Evolutionary conservation across 1,139 yeast species (phyloP).

Genomic region (Pichia terricola): DNA sequence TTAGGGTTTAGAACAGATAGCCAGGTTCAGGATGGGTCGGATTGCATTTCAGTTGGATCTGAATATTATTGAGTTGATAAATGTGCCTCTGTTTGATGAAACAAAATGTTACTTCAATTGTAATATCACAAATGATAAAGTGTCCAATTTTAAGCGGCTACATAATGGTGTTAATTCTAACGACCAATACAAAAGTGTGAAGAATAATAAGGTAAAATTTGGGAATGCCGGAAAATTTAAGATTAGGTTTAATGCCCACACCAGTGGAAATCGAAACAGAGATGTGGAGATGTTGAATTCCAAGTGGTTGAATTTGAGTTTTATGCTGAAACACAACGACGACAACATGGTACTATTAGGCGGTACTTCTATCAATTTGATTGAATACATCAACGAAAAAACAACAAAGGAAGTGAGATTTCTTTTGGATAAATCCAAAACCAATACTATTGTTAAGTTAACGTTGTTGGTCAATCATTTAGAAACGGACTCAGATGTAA

Average conservation of each 20-base stretch:
- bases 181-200: conserved; percentile 21
- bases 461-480: conserved; percentile 24
- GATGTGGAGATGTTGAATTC: conserved; percentile 24
- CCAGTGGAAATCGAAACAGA: conserved; percentile 23
- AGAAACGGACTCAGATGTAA: conserved; percentile 4
- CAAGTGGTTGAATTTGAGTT: conserved; percentile 29
- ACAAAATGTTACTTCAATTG: conserved; percentile 45
- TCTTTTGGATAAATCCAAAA: conserved; percentile 65
- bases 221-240: conserved; percentile 23
- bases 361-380: conserved; percentile 50
- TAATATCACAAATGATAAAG: conserved; percentile 29
- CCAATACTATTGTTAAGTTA: conserved; percentile 63
- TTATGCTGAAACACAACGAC: conserved; percentile 25
- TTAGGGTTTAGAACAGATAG: too few species aligned
- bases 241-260: conserved; percentile 27
- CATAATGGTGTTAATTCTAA: conserved; percentile 17
- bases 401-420: conserved; percentile 51
- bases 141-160: conserved; percentile 27
- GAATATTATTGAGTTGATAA: conserved; percentile 58
- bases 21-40: too few species aligned
- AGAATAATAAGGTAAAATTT: conserved; percentile 43
- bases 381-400: conserved; percentile 58
- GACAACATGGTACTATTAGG: conserved; percentile 47
- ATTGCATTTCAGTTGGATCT: conserved; percentile 31
- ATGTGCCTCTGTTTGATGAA: conserved; percentile 76